Evolutionary conservation across 805 yeast genomes (phyloP).

Genomic region (Ogataea saltuana): DNA sequence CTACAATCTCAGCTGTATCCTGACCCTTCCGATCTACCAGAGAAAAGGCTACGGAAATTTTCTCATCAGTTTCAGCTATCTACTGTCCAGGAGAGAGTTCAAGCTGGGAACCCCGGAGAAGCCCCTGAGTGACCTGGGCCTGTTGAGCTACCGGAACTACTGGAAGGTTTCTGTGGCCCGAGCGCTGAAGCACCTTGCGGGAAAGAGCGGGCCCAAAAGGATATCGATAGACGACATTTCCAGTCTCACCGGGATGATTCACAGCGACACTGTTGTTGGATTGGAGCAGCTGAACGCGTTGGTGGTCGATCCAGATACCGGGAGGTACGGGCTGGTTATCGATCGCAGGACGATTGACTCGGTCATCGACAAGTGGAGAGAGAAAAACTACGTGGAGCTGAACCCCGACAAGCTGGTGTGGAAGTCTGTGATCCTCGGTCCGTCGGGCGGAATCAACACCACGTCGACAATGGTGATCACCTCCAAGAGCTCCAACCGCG

Average conservation of each 20-base stretch:
- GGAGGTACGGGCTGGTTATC: slow-evolving; percentile 54
- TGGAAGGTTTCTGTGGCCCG: slow-evolving; percentile 74
- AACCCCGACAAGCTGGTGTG: slow-evolving; percentile 61
- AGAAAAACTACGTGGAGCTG: slow-evolving; percentile 53
- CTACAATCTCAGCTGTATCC: slow-evolving; percentile 86
- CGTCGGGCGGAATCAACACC: slow-evolving; percentile 80
- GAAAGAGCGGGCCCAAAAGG: slow-evolving; percentile 3
- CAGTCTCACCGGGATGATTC: slow-evolving; percentile 77
- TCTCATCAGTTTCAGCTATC: slow-evolving; percentile 85
- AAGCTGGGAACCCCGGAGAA: slow-evolving; percentile 93
- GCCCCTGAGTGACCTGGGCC: slow-evolving; percentile 85
- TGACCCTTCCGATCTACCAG: slow-evolving; percentile 86
- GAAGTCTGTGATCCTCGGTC: slow-evolving; percentile 84
- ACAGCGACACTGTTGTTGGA: slow-evolving; percentile 84
- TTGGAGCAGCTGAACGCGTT: slow-evolving; percentile 74
- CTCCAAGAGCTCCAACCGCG: slow-evolving; percentile 9
- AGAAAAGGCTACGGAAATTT: slow-evolving; percentile 87
- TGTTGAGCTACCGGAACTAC: slow-evolving; percentile 80
- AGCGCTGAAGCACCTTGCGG: slow-evolving; percentile 35
- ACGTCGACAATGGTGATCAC: slow-evolving; percentile 46
- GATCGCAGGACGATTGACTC: slow-evolving; percentile 45
- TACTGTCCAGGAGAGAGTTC: slow-evolving; percentile 71
- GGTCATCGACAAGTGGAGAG: slow-evolving; percentile 51
- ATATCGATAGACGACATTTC: slow-evolving; percentile 64
- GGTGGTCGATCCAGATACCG: slow-evolving; percentile 44